Evolutionary conservation across 768 basidiomycete species (phyloP), one percentile per base, ranked within the genome.

Genomic region (Auriscalpium microsporum): DNA sequence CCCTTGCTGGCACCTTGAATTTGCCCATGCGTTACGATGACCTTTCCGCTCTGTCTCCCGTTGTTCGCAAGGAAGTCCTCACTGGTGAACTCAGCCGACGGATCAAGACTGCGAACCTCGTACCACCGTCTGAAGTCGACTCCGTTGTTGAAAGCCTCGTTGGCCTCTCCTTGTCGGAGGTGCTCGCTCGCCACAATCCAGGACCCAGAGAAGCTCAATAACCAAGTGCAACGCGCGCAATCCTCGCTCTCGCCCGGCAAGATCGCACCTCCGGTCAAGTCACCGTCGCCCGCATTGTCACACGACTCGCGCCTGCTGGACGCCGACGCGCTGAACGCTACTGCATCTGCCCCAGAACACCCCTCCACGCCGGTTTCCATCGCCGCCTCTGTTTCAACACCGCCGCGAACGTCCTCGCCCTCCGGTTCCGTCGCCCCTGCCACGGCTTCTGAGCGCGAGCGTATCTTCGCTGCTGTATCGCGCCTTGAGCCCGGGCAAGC

Each of bases 11-110:
- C 14, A 90, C 83, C 0, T 75, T 90, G 40, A 89, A 86, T 65
- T 67, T 92, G 16, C 86, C 90, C 0, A 87, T 91, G 83, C 84
- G 81, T n/a, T 91, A 90, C 57, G 91, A 93, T 59, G 89, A 92
- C 55, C 78, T 93, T 7, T 77, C 89, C 0, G 78, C 83, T 0
- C 73, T 94, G 44, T 91, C 91, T 10, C 90, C 91, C 16, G 91
- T 93, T 17, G 90, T 93, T 11, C 82, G 91, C 61, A 87, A 86
- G 66, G 89, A 91, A 63, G 86, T 93, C 6, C 75, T 94, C 28
- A 84, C 87, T 0, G 91, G 90, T 35, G 91, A 93, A 67, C 73
- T 93, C 28, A 85, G 79, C 63, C 80, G 90, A 56, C 83, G 87
- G 6, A 74, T 93, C 62, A 87, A 81, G 64, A 65, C 72, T 3